Evolutionary conservation across 106 monocot species (phyloP).

Genomic region (Hemerocallis citrina): DNA sequence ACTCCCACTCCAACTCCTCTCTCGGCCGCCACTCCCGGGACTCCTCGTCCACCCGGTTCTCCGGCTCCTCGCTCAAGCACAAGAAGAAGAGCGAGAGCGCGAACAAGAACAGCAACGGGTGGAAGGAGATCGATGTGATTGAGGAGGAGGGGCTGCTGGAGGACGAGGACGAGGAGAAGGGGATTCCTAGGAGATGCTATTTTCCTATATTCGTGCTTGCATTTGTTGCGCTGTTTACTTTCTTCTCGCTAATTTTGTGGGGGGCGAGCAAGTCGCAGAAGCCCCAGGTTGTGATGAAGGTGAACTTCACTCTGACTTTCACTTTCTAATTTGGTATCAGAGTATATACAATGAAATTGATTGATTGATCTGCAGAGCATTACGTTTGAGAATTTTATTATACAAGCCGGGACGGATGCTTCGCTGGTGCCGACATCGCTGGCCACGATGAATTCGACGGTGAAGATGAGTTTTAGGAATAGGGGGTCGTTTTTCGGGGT

Average conservation of each 20-base stretch:
- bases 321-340: background rate
- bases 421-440: conserved; percentile 67
- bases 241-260: conserved; percentile 75
- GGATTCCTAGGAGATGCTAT: conserved; percentile 36
- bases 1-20: conserved; percentile 54
- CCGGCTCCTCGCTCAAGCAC: conserved; percentile 60
- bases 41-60: conserved; percentile 75
- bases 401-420: conserved; percentile 63
- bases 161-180: conserved; percentile 33
- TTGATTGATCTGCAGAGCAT: conserved; percentile 34
- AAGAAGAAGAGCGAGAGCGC: conserved; percentile 14
- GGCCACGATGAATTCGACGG: conserved; percentile 65
- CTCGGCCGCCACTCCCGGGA: conserved; percentile 46
- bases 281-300: conserved; percentile 52
- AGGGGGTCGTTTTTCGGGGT: conserved; percentile 81
- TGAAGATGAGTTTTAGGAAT: conserved; percentile 63
- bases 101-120: background rate
- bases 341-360: background rate
- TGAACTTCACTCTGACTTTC: conserved; percentile 36
- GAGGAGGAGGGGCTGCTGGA: conserved; percentile 70
- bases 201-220: conserved; percentile 44
- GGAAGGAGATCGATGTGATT: conserved; percentile 53
- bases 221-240: conserved; percentile 51
- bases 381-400: conserved; percentile 51
- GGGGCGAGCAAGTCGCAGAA: conserved; percentile 60